These are phyloP conservation scores for Haplosporangium sp. DNA, from an alignment of 371 early-diverging fungal species.

Conservation along the genomic window DNA sequence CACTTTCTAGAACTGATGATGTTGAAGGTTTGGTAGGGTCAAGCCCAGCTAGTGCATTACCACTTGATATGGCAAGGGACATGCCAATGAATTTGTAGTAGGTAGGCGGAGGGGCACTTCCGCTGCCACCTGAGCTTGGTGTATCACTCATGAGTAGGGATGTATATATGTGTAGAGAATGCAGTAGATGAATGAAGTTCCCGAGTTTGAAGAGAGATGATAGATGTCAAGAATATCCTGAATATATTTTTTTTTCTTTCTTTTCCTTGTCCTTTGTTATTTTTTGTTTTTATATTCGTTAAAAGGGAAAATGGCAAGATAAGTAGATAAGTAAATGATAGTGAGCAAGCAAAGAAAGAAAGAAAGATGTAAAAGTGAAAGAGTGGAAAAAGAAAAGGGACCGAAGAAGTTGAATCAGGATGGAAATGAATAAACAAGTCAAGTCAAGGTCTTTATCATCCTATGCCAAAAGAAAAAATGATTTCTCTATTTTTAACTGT, in stretches of 20 bases:
- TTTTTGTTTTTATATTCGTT: neutral
- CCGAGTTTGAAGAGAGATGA: no score
- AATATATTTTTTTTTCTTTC: neutral
- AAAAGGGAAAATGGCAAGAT: neutral
- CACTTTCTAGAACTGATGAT: neutral
- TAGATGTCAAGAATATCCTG: no score
- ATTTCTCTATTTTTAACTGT: neutral
- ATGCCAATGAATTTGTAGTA: constrained; percentile 90
- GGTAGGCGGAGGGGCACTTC: constrained; percentile 31
- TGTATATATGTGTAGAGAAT: no score
- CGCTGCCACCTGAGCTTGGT: constrained; percentile 5
- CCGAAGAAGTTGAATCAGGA: constrained; percentile 11
- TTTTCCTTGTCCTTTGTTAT: neutral
- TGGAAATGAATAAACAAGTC: neutral
- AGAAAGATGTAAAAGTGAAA: neutral
- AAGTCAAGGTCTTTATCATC: neutral
- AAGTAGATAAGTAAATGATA: neutral
- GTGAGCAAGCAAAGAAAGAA: constrained; percentile 3
- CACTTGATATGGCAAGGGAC: constrained; percentile 80
- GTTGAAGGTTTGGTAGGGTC: neutral
- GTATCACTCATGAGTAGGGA: constrained; percentile 23
- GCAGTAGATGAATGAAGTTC: no score
- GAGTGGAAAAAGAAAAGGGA: neutral
- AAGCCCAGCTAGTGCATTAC: constrained; percentile 46
- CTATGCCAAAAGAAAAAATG: constrained; percentile 1